Base-by-base conservation (phyloP, 805 yeast genomes). In the Metschnikowia lochheadii region DNA sequence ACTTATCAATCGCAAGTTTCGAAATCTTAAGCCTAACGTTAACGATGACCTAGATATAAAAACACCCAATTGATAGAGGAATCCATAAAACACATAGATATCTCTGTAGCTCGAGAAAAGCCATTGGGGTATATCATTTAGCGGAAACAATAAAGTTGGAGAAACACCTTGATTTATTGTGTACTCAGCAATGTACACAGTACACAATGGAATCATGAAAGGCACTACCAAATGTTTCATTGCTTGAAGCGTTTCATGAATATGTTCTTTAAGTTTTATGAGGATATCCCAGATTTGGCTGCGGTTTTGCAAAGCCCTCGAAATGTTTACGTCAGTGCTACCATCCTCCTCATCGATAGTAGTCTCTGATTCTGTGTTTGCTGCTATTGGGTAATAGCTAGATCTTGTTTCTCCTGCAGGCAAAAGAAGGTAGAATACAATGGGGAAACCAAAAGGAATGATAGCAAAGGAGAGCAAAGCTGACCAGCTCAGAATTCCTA, bases 61-160 rank as follows among this genome's bases (percentile, higher is more conserved):
- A 0, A 92, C 99, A 7, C 99, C 99, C 3, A 89, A 63, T 65
- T 92, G 98, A 60, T 92, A 92, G 3, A 91, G 66, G 3, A 96
- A 85, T 6, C 96, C 95, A 63, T 92, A 92, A 0, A 89, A 82
- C 13, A 92, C 98, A 64, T 92, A 92, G 3, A 88, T 85, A 60
- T 92, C 98, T 55, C 97, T 77, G 64, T 79, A 89, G 17, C 79
- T 69, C 2, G 68, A 61, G 60, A 90, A 87, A 5, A 73, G 56
- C 76, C 77, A 73, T 15, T 41, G 46, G 3, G 96, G 96, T 64
- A 85, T 75, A 21, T 79, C 76, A 1, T 82, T 80, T 3, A 89
- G 59, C 0, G 92, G 91, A 61, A 87, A 92, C 6, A 92, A 69
- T 40, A 92, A 69, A 0, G 97, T 91, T 2, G 98, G 97, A 0